These are phyloP conservation scores for Lecanicillium sp. DNA, from an alignment of 2,329 filamentous ascomycete species.

Conservation along the genomic window DNA sequence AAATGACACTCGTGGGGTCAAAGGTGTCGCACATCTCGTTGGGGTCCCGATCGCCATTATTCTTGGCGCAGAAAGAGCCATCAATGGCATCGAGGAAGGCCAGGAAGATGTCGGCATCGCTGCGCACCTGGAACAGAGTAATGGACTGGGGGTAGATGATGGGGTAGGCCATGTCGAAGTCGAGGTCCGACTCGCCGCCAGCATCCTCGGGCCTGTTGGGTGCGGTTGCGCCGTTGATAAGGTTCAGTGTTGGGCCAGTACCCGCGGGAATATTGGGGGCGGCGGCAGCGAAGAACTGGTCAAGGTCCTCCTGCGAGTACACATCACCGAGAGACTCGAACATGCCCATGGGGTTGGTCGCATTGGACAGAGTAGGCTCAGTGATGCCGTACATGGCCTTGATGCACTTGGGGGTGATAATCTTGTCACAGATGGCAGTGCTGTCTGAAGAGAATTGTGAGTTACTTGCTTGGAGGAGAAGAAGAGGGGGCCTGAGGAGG, in stretches of 20 bases:
- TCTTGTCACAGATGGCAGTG: conserved; percentile 33
- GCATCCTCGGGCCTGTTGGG: conserved; percentile 24
- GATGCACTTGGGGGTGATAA: conserved; percentile 51
- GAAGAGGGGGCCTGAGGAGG: no score
- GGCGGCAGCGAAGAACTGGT: conserved; percentile 38
- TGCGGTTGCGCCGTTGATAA: conserved; percentile 39
- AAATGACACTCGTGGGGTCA: conserved; percentile 22
- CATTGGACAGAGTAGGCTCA: conserved; percentile 22
- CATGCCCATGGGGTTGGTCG: conserved; percentile 41
- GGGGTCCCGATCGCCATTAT: conserved; percentile 1
- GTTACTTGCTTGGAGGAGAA: neutral
- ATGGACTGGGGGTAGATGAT: conserved; percentile 44
- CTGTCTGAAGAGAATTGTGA: neutral
- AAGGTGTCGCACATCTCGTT: conserved; percentile 15
- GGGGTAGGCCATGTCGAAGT: conserved; percentile 42
- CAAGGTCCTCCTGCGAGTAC: conserved; percentile 41
- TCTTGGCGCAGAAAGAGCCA: conserved; percentile 29
- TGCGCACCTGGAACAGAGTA: conserved; percentile 37
- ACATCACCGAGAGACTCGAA: conserved; percentile 44
- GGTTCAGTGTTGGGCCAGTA: conserved; percentile 33
- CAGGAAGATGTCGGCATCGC: conserved; percentile 31
- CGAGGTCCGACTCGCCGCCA: conserved; percentile 43
- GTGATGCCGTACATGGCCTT: conserved; percentile 39
- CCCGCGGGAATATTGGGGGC: conserved; percentile 31
- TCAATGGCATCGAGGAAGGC: conserved; percentile 38